Evolutionary conservation across 2,329 filamentous ascomycete genomes (phyloP), one percentile per base, ranked within the genome.

Genomic region (Aspergillus sp.): DNA sequence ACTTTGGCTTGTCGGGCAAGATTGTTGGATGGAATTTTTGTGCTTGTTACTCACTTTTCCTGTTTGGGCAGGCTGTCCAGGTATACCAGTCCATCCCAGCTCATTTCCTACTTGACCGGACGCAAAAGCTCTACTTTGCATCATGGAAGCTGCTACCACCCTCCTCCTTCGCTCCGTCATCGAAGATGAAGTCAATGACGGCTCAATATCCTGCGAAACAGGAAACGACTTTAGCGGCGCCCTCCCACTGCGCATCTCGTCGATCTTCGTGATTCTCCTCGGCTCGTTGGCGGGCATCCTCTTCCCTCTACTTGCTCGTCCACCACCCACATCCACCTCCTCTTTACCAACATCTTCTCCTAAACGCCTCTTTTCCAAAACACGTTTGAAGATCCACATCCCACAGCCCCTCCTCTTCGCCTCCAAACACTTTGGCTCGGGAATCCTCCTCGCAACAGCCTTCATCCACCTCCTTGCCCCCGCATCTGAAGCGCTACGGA

Each of bases 391-490:
- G 19, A 19, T 19, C 19, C 19, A 19, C 9, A 3, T 41, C 34
- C 34, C 34, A 41, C 34, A 13, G 13, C 11, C 11, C 5, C 34
- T 78, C 53, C 82, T 81, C 64, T 75, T 83, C 17, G 81, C 82
- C 58, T 80, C 79, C 7, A 75, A 78, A 17, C 82, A 82, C 68
- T 82, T 82, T 54, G 79, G 80, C 34, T 75, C 80, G 1, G 80
- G 80, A 5, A 80, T 82, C 52, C 82, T 82, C 57, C 66, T 82
- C 41, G 79, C 80, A 7, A 82, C 80, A 5, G 79, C 79, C 0
- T 81, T 81, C 65, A 76, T 81, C 50, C 83, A 84, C 69, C 75
- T 82, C 7, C 76, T 82, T 22, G 79, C 81, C 38, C 80, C 80
- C 1, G 79, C 80, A 0, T 81, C 81, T 58, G 53, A 47, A 1